Conservation (phyloP, 768 basidiomycete genomes). For the Termitomyces eurrhizus region DNA sequence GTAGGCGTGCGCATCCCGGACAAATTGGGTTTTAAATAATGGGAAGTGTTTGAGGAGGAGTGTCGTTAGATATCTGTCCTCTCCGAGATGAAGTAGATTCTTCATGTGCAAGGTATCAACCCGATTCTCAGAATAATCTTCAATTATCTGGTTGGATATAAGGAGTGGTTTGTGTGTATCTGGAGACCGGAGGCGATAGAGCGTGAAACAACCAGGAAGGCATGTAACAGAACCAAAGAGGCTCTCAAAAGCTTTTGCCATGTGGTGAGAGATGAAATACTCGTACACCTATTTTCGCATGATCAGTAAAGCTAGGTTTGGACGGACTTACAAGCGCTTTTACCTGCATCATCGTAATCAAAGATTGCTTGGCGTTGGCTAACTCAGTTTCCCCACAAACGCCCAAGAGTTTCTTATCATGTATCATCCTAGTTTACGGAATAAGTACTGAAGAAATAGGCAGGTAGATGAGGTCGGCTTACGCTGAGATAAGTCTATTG, state of each 20-base stretch:
- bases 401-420: constrained; percentile 91
- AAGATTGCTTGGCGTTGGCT: constrained; percentile 90
- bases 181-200: constrained; percentile 91
- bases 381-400: constrained; percentile 95
- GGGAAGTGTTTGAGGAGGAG: constrained; percentile 95
- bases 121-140: constrained; percentile 93
- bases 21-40: constrained; percentile 90
- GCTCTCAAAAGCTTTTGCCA: constrained; percentile 97
- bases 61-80: constrained; percentile 98
- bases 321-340: neutral
- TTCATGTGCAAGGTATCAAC: constrained; percentile 99
- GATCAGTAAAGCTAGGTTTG: neutral
- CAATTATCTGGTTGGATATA: constrained; percentile 85
- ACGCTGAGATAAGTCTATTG: constrained; percentile 92
- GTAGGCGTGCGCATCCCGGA: constrained; percentile 89
- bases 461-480: constrained; percentile 29
- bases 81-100: constrained; percentile 94
- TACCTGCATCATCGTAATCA: constrained; percentile 97
- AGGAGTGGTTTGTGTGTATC: constrained; percentile 95
- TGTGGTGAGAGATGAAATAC: constrained; percentile 98
- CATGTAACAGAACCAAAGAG: constrained; percentile 98
- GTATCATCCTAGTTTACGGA: constrained; percentile 74
- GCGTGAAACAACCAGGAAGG: constrained; percentile 97
- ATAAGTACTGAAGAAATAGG: neutral
- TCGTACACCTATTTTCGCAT: constrained; percentile 73